A percentile compares a stretch with the other conserved stretches of the same genome.
Evolutionary conservation across 2,329 filamentous ascomycete genomes (phyloP).

Genomic region (Talaromyces marneffei): DNA sequence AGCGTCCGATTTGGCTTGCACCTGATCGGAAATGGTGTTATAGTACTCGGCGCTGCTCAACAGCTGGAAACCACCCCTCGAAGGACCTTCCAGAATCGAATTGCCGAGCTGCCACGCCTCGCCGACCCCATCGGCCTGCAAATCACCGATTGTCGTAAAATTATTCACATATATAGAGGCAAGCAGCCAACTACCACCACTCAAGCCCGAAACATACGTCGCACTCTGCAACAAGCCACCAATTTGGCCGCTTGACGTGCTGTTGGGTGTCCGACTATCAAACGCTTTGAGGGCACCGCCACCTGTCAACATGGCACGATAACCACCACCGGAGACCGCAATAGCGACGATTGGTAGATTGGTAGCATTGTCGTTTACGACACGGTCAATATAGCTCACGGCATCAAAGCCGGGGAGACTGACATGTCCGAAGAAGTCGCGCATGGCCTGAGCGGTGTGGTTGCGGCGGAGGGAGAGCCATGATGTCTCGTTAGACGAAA

Average conservation of each 20-base stretch:
- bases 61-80: slow-evolving; percentile 38
- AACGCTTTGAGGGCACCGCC: slow-evolving; percentile 75
- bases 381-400: slow-evolving; percentile 58
- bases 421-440: slow-evolving; percentile 61
- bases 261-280: slow-evolving; percentile 62
- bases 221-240: slow-evolving; percentile 74
- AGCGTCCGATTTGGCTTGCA: slow-evolving; percentile 57
- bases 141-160: slow-evolving; percentile 60
- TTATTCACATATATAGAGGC: slow-evolving; percentile 75
- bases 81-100: slow-evolving; percentile 56
- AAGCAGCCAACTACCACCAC: slow-evolving; percentile 77
- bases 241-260: slow-evolving; percentile 60
- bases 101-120: slow-evolving; percentile 58
- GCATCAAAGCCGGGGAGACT: slow-evolving; percentile 71
- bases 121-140: slow-evolving; percentile 43
- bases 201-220: slow-evolving; percentile 75
- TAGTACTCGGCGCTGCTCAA: slow-evolving; percentile 57
- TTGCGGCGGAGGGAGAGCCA: slow-evolving; percentile 70
- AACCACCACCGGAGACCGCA: slow-evolving; percentile 77
- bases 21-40: slow-evolving; percentile 51
- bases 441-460: slow-evolving; percentile 70
- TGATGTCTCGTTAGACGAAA: slow-evolving; percentile 64
- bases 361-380: slow-evolving; percentile 47
- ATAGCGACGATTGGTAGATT: slow-evolving; percentile 65
- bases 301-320: slow-evolving; percentile 78